Percentiles rank a stretch among this genome's conserved stretches.
Evolutionary conservation across 164 flowering plant species (phyloP).

Genomic region (Macadamia tetraphylla): DNA sequence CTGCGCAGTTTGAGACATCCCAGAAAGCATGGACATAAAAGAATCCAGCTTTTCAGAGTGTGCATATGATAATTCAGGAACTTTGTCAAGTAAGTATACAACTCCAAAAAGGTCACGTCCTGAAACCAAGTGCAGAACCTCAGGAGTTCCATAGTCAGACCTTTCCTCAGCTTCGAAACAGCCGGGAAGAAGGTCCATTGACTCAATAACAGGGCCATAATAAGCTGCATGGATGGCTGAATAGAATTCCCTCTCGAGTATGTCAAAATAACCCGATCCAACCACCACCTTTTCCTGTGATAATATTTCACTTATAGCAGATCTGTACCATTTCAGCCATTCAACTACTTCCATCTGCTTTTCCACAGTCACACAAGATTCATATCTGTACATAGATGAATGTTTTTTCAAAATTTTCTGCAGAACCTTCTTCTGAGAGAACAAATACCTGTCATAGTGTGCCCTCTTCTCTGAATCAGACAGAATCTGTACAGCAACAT

Average conservation of each 20-base stretch:
- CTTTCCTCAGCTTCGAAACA: conserved; percentile 96
- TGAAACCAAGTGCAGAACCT: conserved; percentile 90
- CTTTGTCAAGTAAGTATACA: conserved; percentile 44
- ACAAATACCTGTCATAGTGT: conserved; percentile 63
- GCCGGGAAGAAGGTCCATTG: conserved; percentile 82
- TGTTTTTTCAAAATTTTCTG: conserved; percentile 28
- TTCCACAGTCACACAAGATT: conserved; percentile 23
- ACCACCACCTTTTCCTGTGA: conserved; percentile 47
- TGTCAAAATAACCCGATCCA: conserved; percentile 77
- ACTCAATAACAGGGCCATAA: conserved; percentile 73
- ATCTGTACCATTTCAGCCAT: conserved; percentile 84
- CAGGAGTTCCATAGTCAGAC: conserved; percentile 60
- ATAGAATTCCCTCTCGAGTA: conserved; percentile 73
- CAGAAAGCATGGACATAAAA: conserved; percentile 17
- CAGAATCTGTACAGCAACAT: conserved; percentile 61
- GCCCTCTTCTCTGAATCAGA: conserved; percentile 77
- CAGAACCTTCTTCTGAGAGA: conserved; percentile 42
- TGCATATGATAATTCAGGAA: conserved; percentile 39
- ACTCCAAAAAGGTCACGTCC: conserved; percentile 89
- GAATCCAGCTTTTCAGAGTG: conserved; percentile 31
- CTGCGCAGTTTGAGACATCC: conserved; percentile 16
- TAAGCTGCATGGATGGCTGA: conserved; percentile 75
- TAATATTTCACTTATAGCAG: conserved; percentile 62
- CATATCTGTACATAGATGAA: conserved; percentile 32
- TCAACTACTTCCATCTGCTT: conserved; percentile 85